Percentiles rank a stretch among this genome's conserved stretches.
Evolutionary conservation across 805 yeast species (phyloP).

Genomic region (Saccharomycopsis babjevae): DNA sequence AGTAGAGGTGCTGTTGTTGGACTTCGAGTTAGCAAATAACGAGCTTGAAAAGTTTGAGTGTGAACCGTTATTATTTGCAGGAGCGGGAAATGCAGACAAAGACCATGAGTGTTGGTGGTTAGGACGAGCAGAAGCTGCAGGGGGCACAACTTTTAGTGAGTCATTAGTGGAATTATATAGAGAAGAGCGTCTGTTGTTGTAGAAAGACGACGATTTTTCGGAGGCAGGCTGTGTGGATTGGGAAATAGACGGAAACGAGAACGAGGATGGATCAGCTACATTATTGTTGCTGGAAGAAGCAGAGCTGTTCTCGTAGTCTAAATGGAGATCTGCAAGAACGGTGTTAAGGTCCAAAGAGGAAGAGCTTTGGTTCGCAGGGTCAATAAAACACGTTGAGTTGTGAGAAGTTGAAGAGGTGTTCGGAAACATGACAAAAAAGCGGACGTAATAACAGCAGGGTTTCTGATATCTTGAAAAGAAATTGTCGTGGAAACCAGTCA

Average conservation of each 20-base stretch:
- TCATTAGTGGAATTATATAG: neutral
- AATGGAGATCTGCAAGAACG: conserved; percentile 13
- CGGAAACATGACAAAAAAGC: neutral
- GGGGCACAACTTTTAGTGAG: neutral
- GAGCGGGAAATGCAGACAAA: conserved; percentile 1
- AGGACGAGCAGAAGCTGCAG: neutral
- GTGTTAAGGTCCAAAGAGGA: conserved; percentile 10
- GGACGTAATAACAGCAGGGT: neutral
- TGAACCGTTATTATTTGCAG: neutral
- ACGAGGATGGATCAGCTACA: neutral
- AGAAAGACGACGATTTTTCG: neutral
- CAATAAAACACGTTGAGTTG: neutral
- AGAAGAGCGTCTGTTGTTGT: neutral
- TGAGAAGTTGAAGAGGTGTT: neutral
- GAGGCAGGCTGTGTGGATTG: neutral
- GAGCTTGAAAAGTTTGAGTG: neutral
- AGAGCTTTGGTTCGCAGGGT: neutral
- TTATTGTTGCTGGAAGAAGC: neutral
- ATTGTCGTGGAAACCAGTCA: neutral
- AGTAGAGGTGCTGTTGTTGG: neutral
- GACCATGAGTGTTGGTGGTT: conserved; percentile 14
- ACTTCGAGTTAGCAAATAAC: neutral
- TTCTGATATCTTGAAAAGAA: too few species aligned
- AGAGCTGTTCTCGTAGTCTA: conserved; percentile 10
- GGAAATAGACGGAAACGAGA: neutral